These are phyloP conservation scores for Penicillium waksmanii DNA, from an alignment of 495 filamentous ascomycete species.

Conservation along the genomic window DNA sequence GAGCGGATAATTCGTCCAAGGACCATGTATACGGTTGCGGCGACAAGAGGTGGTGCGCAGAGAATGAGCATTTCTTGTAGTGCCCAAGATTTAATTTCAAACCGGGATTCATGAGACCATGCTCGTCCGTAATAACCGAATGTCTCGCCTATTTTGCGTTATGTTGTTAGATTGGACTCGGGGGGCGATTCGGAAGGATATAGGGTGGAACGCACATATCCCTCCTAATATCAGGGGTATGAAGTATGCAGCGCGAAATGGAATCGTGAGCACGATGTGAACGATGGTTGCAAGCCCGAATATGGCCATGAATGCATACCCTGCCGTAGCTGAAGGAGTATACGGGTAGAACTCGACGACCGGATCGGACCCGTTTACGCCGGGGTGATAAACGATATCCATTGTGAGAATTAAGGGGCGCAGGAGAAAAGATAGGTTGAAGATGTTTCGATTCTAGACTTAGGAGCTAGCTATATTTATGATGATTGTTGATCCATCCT, in stretches of 20 bases:
- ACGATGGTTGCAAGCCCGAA: slow-evolving; percentile 46
- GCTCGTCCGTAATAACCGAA: slow-evolving; percentile 54
- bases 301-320: slow-evolving; percentile 50
- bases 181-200: neutral
- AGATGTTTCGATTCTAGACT: neutral
- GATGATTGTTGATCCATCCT: slow-evolving; percentile 8
- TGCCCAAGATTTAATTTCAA: slow-evolving; percentile 37
- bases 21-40: slow-evolving; percentile 64
- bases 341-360: slow-evolving; percentile 53
- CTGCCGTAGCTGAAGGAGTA: slow-evolving; percentile 49
- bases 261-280: slow-evolving; percentile 48
- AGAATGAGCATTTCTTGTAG: slow-evolving; percentile 50
- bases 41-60: slow-evolving; percentile 50
- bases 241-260: slow-evolving; percentile 55
- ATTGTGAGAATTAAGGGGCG: slow-evolving; percentile 17
- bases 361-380: slow-evolving; percentile 36
- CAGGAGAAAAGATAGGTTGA: neutral
- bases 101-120: slow-evolving; percentile 36
- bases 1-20: slow-evolving; percentile 56
- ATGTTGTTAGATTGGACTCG: neutral
- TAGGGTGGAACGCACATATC: slow-evolving; percentile 47
- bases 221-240: slow-evolving; percentile 60
- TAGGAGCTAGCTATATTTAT: slow-evolving; percentile 15
- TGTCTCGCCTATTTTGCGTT: slow-evolving; percentile 39
- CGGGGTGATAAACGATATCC: slow-evolving; percentile 40